These are phyloP conservation scores for Orobanche coerulescens DNA, from an alignment of 257 asterid species.

Conservation along the genomic window DNA sequence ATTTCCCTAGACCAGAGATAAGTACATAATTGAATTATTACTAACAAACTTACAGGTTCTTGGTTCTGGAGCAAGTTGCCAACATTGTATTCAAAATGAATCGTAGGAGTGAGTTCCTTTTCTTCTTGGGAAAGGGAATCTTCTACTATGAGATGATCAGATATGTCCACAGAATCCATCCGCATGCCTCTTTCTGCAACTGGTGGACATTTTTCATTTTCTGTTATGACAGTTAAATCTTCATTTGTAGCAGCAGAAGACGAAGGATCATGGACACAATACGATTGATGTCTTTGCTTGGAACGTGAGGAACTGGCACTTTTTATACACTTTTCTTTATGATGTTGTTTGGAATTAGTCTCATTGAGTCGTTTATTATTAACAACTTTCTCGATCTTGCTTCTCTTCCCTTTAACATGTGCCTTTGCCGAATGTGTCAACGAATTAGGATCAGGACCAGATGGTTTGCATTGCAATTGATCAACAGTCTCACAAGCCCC, in stretches of 20 bases:
- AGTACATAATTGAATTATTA: conserved; percentile 15
- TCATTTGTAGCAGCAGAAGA: conserved; percentile 20
- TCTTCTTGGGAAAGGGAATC: conserved; percentile 24
- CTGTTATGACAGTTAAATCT: conserved; percentile 20
- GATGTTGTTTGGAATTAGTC: conserved; percentile 24
- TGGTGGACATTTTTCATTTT: conserved; percentile 27
- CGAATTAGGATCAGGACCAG: conserved; percentile 33
- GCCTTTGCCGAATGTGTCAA: conserved; percentile 30
- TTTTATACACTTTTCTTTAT: conserved; percentile 22
- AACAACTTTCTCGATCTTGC: conserved; percentile 33
- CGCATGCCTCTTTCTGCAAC: conserved; percentile 29
- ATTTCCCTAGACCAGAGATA: conserved; percentile 2
- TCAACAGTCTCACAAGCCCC: conserved; percentile 30
- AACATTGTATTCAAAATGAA: conserved; percentile 17
- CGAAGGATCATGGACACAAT: conserved; percentile 18
- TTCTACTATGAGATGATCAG: conserved; percentile 31
- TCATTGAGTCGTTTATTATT: conserved; percentile 22
- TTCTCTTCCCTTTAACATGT: conserved; percentile 52
- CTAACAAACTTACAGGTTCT: conserved; percentile 50
- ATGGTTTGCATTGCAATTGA: conserved; percentile 26
- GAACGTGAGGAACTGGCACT: conserved; percentile 26
- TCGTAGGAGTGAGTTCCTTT: conserved; percentile 23
- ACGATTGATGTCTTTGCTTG: conserved; percentile 25
- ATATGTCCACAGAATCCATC: conserved; percentile 27
- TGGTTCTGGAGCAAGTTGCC: conserved; percentile 31